Base-by-base conservation (phyloP, 2,329 filamentous ascomycete species). In the Cladosporium phlei region DNA sequence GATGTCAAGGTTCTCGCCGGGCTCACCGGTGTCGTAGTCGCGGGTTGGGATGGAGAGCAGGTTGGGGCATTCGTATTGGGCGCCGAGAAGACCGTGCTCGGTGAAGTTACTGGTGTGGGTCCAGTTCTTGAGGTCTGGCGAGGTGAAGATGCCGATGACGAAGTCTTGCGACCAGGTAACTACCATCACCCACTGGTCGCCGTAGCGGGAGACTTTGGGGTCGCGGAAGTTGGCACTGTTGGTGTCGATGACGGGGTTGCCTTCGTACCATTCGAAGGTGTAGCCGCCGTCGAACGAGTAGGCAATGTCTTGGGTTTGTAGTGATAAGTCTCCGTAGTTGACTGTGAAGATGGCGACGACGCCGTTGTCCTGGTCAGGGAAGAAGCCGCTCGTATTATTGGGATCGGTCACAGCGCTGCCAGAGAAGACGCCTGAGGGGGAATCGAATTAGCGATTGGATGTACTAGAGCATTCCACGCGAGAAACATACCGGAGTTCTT, bases 361-460 rank as follows among this genome's bases (percentile, higher is more conserved):
- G 3, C 78, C 77, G 47, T 78, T 75, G 10, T 66, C 68, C 55
- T 78, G 76, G 35, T 73, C 67, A 0, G 73, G 74, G 51, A 83
- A 83, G 65, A 83, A 79, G 1, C 79, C 79, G 11, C 78, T 82
- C 0, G 79, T 82, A 57, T 84, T 83, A 55, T 82, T 76, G 7
- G 61, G 63, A 55, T 84, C 80, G n/a, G 79, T 65, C 1, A 83
- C 78, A 7, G 68, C 71, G 40, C 74, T 79, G 14, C 78, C 75
- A 2, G 62, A 72, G 53, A 47, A 47, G 30, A 47, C 44, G n/a
- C n/a, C n/a, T n/a, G n/a, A n/a, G n/a, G n/a, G n/a, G n/a, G n/a
- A n/a, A n/a, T n/a, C n/a, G n/a, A n/a, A n/a, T n/a, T n/a, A n/a
- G n/a, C n/a, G n/a, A n/a, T n/a, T n/a, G n/a, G n/a, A n/a, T n/a